Percentiles rank a stretch among this genome's conserved stretches.
These are phyloP conservation scores for Fusarium pilosicola DNA, from an alignment of 2,329 filamentous ascomycete genomes.

Conservation along the genomic window DNA sequence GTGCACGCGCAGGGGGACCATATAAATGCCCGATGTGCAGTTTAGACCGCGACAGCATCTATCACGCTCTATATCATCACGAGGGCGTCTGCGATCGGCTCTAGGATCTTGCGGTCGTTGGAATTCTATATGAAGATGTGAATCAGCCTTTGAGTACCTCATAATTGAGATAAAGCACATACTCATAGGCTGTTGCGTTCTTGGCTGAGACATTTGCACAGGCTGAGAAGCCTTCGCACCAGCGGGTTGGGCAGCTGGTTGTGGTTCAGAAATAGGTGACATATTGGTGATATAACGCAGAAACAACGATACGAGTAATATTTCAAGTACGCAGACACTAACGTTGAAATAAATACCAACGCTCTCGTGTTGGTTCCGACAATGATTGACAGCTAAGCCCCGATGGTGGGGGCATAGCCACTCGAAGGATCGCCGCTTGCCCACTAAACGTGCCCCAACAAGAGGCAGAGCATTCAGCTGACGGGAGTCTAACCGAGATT, in stretches of 20 bases:
- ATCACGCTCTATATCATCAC: not conserved
- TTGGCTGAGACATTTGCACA: not conserved
- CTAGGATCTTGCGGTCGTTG: not conserved
- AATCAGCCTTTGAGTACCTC: rapidly evolving
- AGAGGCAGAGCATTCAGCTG: not conserved
- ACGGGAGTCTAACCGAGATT: not conserved
- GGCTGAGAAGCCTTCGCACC: not conserved
- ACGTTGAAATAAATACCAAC: not conserved
- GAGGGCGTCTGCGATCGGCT: not conserved
- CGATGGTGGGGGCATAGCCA: not conserved
- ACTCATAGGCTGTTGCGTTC: not conserved
- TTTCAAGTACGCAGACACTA: not conserved
- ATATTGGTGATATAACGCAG: not conserved
- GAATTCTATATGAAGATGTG: not conserved
- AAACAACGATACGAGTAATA: too few relatives aligned
- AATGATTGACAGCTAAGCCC: not conserved
- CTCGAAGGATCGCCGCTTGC: not conserved
- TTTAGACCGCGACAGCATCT: not conserved
- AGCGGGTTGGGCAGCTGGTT: not conserved
- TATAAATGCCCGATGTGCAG: not conserved
- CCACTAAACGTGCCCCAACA: not conserved
- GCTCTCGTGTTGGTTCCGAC: not conserved
- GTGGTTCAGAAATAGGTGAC: not conserved
- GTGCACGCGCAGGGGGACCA: not conserved
- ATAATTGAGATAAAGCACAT: rapidly evolving